A percentile compares a stretch with the other conserved stretches of the same genome.
These are phyloP conservation scores for Sistotremastrum suecicum DNA, from an alignment of 768 basidiomycete genomes.

Conservation along the genomic window DNA sequence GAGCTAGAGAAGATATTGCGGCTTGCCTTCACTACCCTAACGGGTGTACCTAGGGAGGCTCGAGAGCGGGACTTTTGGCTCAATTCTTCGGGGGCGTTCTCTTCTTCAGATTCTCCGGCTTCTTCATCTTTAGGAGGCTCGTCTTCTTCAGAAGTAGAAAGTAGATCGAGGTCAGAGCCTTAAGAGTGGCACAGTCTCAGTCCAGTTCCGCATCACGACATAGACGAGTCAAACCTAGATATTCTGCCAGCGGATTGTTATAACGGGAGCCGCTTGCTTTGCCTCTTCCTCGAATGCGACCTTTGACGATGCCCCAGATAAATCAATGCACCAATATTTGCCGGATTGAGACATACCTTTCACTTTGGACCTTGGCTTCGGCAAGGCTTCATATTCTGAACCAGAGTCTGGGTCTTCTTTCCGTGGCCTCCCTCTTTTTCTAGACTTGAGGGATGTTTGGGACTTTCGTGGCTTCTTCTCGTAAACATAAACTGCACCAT, in stretches of 20 bases:
- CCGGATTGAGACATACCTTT: too few relatives aligned
- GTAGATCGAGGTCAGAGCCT: slow-evolving; percentile 31
- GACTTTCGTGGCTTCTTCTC: too few relatives aligned
- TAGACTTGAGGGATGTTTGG: too few relatives aligned
- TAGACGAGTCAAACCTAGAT: slow-evolving; percentile 26
- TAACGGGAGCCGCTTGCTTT: too few relatives aligned
- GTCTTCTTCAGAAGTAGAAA: slow-evolving; percentile 38
- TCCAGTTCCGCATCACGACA: neutral
- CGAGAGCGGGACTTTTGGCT: slow-evolving; percentile 3
- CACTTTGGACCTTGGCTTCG: too few relatives aligned
- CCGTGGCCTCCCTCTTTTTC: too few relatives aligned
- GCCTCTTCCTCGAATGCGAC: too few relatives aligned
- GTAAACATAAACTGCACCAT: too few relatives aligned
- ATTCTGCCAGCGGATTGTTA: slow-evolving; percentile 32
- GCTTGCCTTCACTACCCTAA: neutral
- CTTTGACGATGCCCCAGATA: too few relatives aligned
- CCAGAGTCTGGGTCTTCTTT: too few relatives aligned
- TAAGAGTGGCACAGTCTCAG: neutral
- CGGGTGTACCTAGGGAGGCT: neutral
- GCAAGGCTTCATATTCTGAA: too few relatives aligned
- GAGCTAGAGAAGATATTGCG: slow-evolving; percentile 5
- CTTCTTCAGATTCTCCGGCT: slow-evolving; percentile 8
- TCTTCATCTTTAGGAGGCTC: slow-evolving; percentile 13
- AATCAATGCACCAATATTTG: too few relatives aligned
- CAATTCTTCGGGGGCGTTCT: slow-evolving; percentile 4